These are phyloP conservation scores for Tubosaeta sp. DNA, from an alignment of 768 basidiomycete species.

Conservation along the genomic window DNA sequence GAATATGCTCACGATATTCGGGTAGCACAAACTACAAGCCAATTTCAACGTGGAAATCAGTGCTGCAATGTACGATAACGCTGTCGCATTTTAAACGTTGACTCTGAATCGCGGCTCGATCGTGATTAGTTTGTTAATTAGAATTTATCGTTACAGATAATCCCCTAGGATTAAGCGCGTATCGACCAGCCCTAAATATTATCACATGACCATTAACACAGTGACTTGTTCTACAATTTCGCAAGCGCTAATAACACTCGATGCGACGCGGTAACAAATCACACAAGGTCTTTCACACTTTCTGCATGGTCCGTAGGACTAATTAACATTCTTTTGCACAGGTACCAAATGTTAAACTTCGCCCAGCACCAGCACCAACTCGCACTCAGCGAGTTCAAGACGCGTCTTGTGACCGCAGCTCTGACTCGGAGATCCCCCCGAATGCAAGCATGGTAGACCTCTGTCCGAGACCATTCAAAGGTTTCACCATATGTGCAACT, in stretches of 20 bases:
- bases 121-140: not conserved
- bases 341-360: constrained; percentile 82
- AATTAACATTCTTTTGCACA: constrained; percentile 22
- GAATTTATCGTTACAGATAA: not conserved
- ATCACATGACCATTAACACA: constrained; percentile 15
- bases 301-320: not conserved
- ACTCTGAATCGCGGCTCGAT: no score
- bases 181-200: constrained; percentile 23
- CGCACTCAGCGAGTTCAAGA: constrained; percentile 12
- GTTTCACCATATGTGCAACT: constrained; percentile 67
- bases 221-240: not conserved
- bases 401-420: constrained; percentile 36
- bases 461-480: constrained; percentile 65
- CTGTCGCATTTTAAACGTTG: not conserved
- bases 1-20: no score
- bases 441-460: constrained; percentile 43
- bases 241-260: constrained; percentile 9
- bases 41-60: no score
- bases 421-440: constrained; percentile 48
- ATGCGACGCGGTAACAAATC: constrained; percentile 63
- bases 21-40: no score
- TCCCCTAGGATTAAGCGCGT: constrained; percentile 13
- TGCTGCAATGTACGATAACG: no score
- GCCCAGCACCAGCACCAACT: constrained; percentile 49
- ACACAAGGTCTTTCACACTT: constrained; percentile 43